Conservation (phyloP, 2,329 filamentous ascomycete species). For the Botryotinia convoluta region DNA sequence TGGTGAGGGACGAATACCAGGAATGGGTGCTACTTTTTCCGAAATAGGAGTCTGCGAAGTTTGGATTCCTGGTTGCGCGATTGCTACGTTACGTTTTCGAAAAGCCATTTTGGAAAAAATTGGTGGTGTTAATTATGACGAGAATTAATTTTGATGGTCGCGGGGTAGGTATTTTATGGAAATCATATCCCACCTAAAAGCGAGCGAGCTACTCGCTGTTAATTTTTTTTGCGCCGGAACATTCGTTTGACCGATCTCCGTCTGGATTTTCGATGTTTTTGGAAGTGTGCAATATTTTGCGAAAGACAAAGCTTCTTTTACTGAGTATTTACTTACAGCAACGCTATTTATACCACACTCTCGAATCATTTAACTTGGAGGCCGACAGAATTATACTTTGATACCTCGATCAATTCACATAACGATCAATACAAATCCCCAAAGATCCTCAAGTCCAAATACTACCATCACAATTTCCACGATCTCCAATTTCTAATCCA, state of each 20-base stretch:
- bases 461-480: conserved; percentile 18
- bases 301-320: conserved; percentile 10
- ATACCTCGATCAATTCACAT: neutral
- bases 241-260: conserved; percentile 6
- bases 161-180: neutral
- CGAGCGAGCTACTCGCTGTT: neutral
- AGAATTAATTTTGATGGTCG: conserved; percentile 1
- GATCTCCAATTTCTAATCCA: conserved; percentile 70
- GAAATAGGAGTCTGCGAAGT: neutral
- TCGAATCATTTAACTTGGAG: neutral
- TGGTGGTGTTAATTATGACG: conserved; percentile 7
- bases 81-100: conserved; percentile 62
- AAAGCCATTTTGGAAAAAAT: conserved; percentile 54
- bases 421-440: neutral
- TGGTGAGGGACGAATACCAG: conserved; percentile 76
- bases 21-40: conserved; percentile 36
- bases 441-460: neutral
- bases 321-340: neutral
- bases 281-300: conserved; percentile 13
- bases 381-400: neutral
- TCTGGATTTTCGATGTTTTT: conserved; percentile 12
- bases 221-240: conserved; percentile 13
- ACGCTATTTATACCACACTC: conserved; percentile 12
- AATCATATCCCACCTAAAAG: neutral
- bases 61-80: conserved; percentile 39